A percentile compares a stretch with the other conserved stretches of the same genome.
Conservation (phyloP, 805 yeast species). For the Wickerhamiella allomyrinae region DNA sequence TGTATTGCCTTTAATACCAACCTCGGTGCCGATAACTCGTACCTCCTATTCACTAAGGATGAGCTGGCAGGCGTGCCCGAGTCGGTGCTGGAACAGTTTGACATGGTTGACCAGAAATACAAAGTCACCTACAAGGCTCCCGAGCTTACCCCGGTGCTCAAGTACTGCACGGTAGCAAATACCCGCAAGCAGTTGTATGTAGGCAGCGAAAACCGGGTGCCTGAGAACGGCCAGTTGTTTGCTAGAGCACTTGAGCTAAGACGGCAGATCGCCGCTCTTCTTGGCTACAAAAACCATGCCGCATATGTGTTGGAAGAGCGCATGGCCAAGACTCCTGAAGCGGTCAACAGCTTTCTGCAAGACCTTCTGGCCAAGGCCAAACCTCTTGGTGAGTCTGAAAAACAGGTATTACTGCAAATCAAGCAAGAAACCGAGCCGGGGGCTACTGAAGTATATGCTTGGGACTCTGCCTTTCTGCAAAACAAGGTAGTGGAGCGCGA, state of each 20-base stretch:
- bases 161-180: constrained; percentile 46
- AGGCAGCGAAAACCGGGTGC: constrained; percentile 56
- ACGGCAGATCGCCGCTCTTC: constrained; percentile 41
- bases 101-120: constrained; percentile 30
- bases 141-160: constrained; percentile 62
- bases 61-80: constrained; percentile 65
- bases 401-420: constrained; percentile 33
- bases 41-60: constrained; percentile 41
- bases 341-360: constrained; percentile 44
- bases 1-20: constrained; percentile 47
- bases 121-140: constrained; percentile 76
- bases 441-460: constrained; percentile 36
- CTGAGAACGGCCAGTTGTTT: constrained; percentile 44
- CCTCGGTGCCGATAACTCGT: constrained; percentile 57
- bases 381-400: constrained; percentile 46
- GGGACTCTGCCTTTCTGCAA: constrained; percentile 64
- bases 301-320: constrained; percentile 60
- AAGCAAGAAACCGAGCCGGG: constrained; percentile 42
- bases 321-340: constrained; percentile 60
- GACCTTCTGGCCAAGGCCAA: constrained; percentile 46
- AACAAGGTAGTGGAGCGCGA: constrained; percentile 51
- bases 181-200: constrained; percentile 54
- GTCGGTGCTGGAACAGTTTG: constrained; percentile 45
- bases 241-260: constrained; percentile 47
- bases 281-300: constrained; percentile 59